Evolutionary conservation across 805 yeast genomes (phyloP), one percentile per base, ranked within the genome.

Genomic region (Sugiyamaella floridensis): DNA sequence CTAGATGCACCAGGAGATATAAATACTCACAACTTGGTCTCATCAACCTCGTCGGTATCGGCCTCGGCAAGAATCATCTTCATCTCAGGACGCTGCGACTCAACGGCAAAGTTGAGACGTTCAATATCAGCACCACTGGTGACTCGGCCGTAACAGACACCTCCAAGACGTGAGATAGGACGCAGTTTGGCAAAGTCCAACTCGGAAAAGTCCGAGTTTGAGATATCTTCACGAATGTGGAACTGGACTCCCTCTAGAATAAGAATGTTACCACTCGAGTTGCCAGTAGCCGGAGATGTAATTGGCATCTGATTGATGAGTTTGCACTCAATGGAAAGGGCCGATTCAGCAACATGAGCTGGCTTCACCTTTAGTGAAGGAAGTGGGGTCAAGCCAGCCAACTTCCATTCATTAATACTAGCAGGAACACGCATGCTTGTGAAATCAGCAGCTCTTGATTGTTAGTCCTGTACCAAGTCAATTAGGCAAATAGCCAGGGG

Each of bases 291-390:
- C 51, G 70, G 72, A 3, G 83, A 74, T 16, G 55, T 65, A 74
- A 77, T 76, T 11, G 74, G 74, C 57, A 77, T 78, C 3, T 62
- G 54, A 43, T 70, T 67, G 15, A 78, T 53, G 41, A 80, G 65
- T 60, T 76, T 80, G 29, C 76, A 79, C 63, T 82, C 87, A 12
- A 82, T 58, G 7, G 81, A 75, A 59, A 82, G 80, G 4, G 81
- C 83, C 45, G 81, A 74, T 55, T 82, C 86, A 0, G 79, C 81
- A 4, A 82, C 86, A 59, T 76, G 79, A 7, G 79, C 72, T 0
- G 85, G 76, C 48, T 69, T 73, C 43, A 82, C 86, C 9, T 65
- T 60, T 0, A 59, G 59, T 0, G 83, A 76, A 2, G 67, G 60
- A 12, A 64, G 55, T 2, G 77, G 78, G 1, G 82, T 78, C 53